Percentiles rank a stretch among this genome's conserved stretches.
phyloP scores from a whole-genome alignment of 208 protist genomes.

The Naegleria gruberi region DNA sequence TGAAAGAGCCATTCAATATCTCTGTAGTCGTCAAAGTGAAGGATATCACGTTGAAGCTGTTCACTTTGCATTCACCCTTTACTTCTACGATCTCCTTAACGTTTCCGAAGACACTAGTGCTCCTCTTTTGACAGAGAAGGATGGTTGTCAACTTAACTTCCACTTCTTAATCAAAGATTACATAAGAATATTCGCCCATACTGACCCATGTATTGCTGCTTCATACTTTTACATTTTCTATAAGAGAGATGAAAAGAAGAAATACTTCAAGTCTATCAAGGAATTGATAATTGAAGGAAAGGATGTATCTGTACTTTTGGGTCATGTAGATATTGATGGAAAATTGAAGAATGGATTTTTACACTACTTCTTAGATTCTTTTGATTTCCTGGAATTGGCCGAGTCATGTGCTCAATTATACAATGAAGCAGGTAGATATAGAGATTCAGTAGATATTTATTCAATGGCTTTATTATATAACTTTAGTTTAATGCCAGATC shows the following conservation, averaged over 20 bases:
- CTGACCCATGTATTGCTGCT: background rate
- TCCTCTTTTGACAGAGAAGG: background rate
- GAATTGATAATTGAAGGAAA: background rate
- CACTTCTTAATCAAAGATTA: background rate
- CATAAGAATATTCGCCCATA: background rate
- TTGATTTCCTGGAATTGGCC: background rate
- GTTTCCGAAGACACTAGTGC: background rate
- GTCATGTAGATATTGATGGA: background rate
- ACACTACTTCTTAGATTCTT: background rate
- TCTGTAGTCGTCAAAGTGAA: background rate
- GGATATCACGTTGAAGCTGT: background rate
- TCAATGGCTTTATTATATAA: background rate
- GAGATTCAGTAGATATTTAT: background rate
- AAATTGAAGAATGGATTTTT: background rate
- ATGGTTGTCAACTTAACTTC: background rate
- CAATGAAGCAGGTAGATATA: background rate
- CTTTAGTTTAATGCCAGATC: background rate
- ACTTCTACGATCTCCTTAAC: background rate
- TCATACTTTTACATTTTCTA: background rate
- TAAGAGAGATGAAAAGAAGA: background rate
- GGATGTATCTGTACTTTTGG: background rate
- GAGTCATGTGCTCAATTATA: background rate
- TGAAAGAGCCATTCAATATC: constrained; percentile 11
- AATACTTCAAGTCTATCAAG: background rate
- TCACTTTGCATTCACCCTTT: background rate